Evolutionary conservation across 1,284 basidiomycete species (phyloP), one percentile per base, ranked within the genome.

Genomic region (Paramarasmius palmivorus): DNA sequence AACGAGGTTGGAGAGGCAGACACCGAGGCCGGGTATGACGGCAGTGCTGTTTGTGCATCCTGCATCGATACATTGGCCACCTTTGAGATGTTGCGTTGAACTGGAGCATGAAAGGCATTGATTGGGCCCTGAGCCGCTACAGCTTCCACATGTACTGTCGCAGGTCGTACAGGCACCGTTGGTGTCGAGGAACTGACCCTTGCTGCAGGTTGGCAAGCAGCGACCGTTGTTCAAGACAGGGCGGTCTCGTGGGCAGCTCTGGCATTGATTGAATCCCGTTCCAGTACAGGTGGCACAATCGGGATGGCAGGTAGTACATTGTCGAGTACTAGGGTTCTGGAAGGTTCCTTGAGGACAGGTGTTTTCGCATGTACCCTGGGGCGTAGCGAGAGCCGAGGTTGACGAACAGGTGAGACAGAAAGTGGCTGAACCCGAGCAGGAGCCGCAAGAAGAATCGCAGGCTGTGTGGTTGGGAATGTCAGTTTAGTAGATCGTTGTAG

Each of bases 201-300:
- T 78, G 65, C 79, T 78, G 66, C 91, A 93, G 3, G 87, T 90
- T 22, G 85, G 78, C 7, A 92, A 76, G 68, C 91, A 93, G 48
- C 88, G 78, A 10, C 87, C 86, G 49, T 78, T 80, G 34, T 81
- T 81, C 42, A 87, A 80, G 29, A 92, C 88, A 0, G 91, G 91
- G 1, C 83, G 81, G 19, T 74, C 68, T 37, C 85, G 61, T 17
- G 82, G 75, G 63, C 91, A 93, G 46, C 82, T 79, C 3, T 81
- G 77, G 69, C 92, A 93, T 65, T 92, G 86, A 64, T 81, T 84
- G 73, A 92, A 90, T 1, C 81, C 76, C 32, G 77, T 66, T 26
- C 87, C 87, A 20, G 84, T 80, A 69, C 92, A 93, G 4, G 85
- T 83, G 5, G 79, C 81, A 62, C 91, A 93, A 65, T 93, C 92